These are phyloP conservation scores for Candida boidinii DNA, from an alignment of 805 yeast genomes.

Conservation along the genomic window DNA sequence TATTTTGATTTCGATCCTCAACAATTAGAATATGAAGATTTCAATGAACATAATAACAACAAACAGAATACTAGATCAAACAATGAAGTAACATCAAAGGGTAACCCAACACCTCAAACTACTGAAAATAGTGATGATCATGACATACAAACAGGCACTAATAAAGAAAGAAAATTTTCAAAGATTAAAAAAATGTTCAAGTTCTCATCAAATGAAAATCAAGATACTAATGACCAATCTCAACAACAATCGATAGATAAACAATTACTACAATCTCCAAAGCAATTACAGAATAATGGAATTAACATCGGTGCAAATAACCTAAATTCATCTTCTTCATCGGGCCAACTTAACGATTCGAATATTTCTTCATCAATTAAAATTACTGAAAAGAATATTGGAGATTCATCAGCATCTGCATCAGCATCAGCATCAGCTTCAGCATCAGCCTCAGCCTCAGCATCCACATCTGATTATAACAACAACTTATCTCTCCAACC, in stretches of 20 bases:
- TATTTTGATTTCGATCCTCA: conserved; percentile 1
- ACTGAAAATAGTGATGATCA: conserved; percentile 1
- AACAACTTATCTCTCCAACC: neutral
- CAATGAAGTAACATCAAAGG: no score
- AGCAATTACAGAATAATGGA: neutral
- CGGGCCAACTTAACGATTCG: no score
- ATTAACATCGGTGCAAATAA: neutral
- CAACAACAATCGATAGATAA: neutral
- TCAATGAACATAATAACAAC: no score
- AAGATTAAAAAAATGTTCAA: conserved; percentile 21
- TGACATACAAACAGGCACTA: neutral
- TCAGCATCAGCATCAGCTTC: neutral
- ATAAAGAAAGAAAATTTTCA: conserved; percentile 10
- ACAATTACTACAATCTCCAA: neutral
- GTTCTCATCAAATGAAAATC: conserved; percentile 10
- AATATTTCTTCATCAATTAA: conserved; percentile 3
- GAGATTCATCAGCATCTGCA: neutral
- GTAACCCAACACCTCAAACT: no score
- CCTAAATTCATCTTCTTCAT: neutral
- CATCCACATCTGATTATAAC: neutral
- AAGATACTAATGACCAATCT: conserved; percentile 7
- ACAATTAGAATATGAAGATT: no score
- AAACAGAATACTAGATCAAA: no score
- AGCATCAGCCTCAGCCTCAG: neutral
- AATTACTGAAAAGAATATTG: no score